Evolutionary conservation across 106 monocot species (phyloP), one percentile per base, ranked within the genome.

Genomic region (Dendrobium catenatum): DNA sequence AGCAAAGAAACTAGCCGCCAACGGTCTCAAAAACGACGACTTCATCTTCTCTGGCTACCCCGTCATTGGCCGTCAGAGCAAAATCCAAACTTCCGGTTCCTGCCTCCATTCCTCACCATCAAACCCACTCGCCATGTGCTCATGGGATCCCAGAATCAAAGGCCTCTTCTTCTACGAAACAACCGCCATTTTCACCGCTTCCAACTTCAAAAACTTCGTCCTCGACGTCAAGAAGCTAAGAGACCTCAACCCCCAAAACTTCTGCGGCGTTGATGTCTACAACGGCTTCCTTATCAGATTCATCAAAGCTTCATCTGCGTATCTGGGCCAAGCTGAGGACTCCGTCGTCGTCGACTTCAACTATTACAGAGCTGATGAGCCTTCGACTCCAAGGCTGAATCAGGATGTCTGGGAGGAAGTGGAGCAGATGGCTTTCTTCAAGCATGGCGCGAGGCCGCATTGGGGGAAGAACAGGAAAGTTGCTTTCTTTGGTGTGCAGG

Each of bases 391-490:
- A 40, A 90, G 95, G 79, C 78, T 95, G 40, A 84, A 86, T 41
- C 84, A 92, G 74, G 95, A 95, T 76, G 81, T 90, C 2, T 89
- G 86, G 95, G 92, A 95, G 31, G 95, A 95, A 73, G 89, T 92
- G 54, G 95, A 95, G 79, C 92, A 95, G 80, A 92, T 95, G 88
- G 95, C 92, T 22, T 92, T 92, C 79, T 84, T 92, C 79, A 94
- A 90, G 82, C 49, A 92, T 55, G 82, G 88, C 0, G 95, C 92
- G 0, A 84, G 78, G 79, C 87, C 95, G 9, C 92, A 95, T 54
- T 95, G 92, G 90, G 94, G 49, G 0, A 95, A 92, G 88, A 95
- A 95, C 75, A 81, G 95, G 47, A 87, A 84, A 76, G 82, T 81
- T n/a, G 94, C 92, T 0, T 95, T 92, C 82, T 18, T 51, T 1